A percentile compares a stretch with the other conserved stretches of the same genome.
These are phyloP conservation scores for Bretziella fagacearum DNA, from an alignment of 2,329 filamentous ascomycete genomes.

Conservation along the genomic window DNA sequence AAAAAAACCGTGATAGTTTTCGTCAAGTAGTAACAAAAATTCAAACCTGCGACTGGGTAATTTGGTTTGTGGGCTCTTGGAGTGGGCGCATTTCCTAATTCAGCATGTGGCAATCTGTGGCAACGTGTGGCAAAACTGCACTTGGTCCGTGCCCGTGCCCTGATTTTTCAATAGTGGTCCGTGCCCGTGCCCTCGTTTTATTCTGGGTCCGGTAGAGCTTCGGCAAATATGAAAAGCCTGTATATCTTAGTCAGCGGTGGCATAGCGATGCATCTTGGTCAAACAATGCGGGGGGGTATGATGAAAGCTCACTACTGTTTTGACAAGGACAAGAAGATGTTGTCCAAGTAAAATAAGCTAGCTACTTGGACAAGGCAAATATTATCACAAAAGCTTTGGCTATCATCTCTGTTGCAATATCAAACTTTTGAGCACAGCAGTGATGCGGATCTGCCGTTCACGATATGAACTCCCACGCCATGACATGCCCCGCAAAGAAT, in stretches of 20 bases:
- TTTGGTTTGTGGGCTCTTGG: constrained; percentile 29
- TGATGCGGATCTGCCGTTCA: too few species aligned
- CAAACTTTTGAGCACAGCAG: too few species aligned
- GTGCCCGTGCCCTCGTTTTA: constrained; percentile 1
- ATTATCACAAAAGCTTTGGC: too few species aligned
- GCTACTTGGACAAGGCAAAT: too few species aligned
- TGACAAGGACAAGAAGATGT: too few species aligned
- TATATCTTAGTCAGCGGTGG: neutral
- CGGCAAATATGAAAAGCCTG: neutral
- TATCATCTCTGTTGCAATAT: too few species aligned
- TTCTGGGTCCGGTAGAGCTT: constrained; percentile 1
- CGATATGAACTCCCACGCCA: too few species aligned
- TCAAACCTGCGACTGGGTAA: constrained; percentile 27
- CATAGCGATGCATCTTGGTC: neutral
- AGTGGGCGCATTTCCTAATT: constrained; percentile 24
- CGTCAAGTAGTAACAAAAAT: constrained; percentile 23
- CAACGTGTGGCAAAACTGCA: constrained; percentile 2
- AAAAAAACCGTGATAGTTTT: constrained; percentile 21
- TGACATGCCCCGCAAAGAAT: too few species aligned
- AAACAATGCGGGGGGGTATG: too few species aligned
- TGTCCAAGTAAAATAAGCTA: too few species aligned
- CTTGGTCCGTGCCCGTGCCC: constrained; percentile 14
- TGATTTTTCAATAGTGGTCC: constrained; percentile 11
- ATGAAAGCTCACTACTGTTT: too few species aligned
- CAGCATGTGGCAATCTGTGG: constrained; percentile 18